These are phyloP conservation scores for Chenopodium formosanum DNA, from an alignment of 148 eudicot species.

Conservation along the genomic window DNA sequence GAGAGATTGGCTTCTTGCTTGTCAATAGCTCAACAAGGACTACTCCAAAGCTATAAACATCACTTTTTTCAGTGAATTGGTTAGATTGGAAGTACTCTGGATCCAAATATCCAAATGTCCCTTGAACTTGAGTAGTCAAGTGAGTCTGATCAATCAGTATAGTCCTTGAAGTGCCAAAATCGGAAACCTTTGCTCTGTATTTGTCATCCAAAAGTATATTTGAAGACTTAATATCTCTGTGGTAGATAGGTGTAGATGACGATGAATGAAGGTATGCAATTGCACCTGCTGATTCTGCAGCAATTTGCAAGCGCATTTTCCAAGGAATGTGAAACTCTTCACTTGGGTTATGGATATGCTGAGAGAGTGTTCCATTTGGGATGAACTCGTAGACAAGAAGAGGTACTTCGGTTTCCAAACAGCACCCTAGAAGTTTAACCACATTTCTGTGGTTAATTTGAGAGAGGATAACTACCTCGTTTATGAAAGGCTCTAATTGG, in stretches of 20 bases:
- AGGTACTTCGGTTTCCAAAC: slow-evolving; percentile 27
- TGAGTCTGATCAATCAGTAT: slow-evolving; percentile 28
- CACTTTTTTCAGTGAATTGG: slow-evolving; percentile 27
- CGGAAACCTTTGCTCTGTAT: slow-evolving; percentile 29
- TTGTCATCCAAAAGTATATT: slow-evolving; percentile 32
- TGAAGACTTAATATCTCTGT: slow-evolving; percentile 28
- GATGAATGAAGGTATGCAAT: slow-evolving; percentile 24
- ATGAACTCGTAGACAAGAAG: background rate
- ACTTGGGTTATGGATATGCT: slow-evolving; percentile 28
- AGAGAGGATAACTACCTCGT: slow-evolving; percentile 30
- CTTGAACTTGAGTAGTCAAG: slow-evolving; percentile 28
- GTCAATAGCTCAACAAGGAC: slow-evolving; percentile 30
- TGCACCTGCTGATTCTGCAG: slow-evolving; percentile 23
- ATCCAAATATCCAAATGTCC: slow-evolving; percentile 35
- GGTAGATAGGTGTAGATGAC: slow-evolving; percentile 22
- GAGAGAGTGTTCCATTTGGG: slow-evolving; percentile 19
- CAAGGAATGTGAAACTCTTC: slow-evolving; percentile 22
- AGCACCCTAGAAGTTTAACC: slow-evolving; percentile 29
- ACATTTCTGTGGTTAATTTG: slow-evolving; percentile 30
- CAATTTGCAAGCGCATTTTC: slow-evolving; percentile 26
- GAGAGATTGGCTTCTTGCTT: slow-evolving; percentile 15
- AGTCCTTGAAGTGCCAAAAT: slow-evolving; percentile 29
- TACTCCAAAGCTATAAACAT: slow-evolving; percentile 35
- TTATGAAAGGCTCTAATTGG: slow-evolving; percentile 16
- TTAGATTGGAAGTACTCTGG: slow-evolving; percentile 27